Percentiles rank a stretch among this genome's conserved stretches.
phyloP scores from a whole-genome alignment of 192 early-diverging fungal genomes.

The Piromyces finnis region DNA sequence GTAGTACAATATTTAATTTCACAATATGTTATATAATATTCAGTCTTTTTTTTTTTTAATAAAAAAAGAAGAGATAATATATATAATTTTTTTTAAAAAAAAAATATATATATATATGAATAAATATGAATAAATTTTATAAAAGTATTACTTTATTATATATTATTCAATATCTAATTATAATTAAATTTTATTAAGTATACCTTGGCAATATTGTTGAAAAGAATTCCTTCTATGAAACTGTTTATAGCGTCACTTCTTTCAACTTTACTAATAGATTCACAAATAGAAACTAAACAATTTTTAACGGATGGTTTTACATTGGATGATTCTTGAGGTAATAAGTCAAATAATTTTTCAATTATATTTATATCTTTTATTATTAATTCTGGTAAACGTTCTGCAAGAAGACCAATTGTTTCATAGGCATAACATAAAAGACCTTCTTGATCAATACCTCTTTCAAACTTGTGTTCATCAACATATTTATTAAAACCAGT shows the following conservation, averaged over 20 bases:
- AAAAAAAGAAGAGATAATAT: too few species aligned
- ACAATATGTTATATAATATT: slow-evolving; percentile 18
- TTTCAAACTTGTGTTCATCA: background rate
- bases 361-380: slow-evolving; percentile 39
- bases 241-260: background rate
- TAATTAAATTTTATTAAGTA: too few species aligned
- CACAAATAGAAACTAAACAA: background rate
- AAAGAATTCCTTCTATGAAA: background rate
- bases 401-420: slow-evolving; percentile 55
- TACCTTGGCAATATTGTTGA: slow-evolving; percentile 25
- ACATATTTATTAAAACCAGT: background rate
- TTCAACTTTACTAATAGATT: background rate
- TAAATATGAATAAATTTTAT: too few species aligned
- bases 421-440: slow-evolving; percentile 41
- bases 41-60: slow-evolving; percentile 7
- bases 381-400: slow-evolving; percentile 50
- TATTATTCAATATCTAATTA: too few species aligned
- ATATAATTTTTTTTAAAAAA: too few species aligned
- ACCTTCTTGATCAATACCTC: background rate
- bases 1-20: slow-evolving; percentile 20
- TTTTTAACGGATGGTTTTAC: slow-evolving; percentile 1
- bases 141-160: too few species aligned
- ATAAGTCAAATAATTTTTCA: slow-evolving; percentile 45
- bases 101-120: too few species aligned
- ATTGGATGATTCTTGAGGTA: slow-evolving; percentile 14